Evolutionary conservation across 2,329 filamentous ascomycete species (phyloP).

Genomic region (Claviceps digitariae): DNA sequence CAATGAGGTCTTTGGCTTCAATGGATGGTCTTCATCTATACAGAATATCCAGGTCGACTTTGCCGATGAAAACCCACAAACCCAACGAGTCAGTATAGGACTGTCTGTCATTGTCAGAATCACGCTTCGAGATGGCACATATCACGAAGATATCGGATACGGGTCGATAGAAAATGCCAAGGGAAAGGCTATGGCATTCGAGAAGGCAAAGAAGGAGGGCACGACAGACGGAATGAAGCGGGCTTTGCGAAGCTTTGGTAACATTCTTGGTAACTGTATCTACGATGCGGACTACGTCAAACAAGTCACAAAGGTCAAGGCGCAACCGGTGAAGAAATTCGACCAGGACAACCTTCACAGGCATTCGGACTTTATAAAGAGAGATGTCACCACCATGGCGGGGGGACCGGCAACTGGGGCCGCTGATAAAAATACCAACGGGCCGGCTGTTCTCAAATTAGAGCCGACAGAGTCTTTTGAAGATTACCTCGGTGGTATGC

Average conservation of each 20-base stretch:
- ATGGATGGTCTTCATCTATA: constrained; percentile 95
- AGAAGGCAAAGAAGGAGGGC: constrained; percentile 97
- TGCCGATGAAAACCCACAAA: constrained; percentile 72
- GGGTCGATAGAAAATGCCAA: constrained; percentile 94
- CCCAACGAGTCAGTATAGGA: constrained; percentile 68
- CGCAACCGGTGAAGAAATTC: constrained; percentile 56
- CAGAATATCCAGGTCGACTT: constrained; percentile 93
- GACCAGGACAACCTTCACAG: constrained; percentile 69
- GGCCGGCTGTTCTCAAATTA: constrained; percentile 13
- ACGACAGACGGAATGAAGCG: constrained; percentile 91
- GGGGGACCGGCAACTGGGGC: constrained; percentile 7
- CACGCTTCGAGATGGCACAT: constrained; percentile 86
- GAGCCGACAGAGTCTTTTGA: constrained; percentile 34
- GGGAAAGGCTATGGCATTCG: constrained; percentile 88
- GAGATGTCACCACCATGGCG: constrained; percentile 26
- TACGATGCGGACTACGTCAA: constrained; percentile 92
- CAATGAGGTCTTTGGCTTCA: constrained; percentile 93
- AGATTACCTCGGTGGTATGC: constrained; percentile 35
- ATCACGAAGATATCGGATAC: constrained; percentile 94
- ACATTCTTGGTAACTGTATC: constrained; percentile 94
- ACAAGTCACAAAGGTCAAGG: constrained; percentile 83
- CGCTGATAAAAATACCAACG: background rate
- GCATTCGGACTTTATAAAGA: constrained; percentile 61
- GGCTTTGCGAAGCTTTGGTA: constrained; percentile 81
- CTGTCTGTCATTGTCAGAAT: constrained; percentile 84